Evolutionary conservation across 1,139 yeast species (phyloP), one percentile per base, ranked within the genome.

Genomic region (Trichomonascaceae sp.): DNA sequence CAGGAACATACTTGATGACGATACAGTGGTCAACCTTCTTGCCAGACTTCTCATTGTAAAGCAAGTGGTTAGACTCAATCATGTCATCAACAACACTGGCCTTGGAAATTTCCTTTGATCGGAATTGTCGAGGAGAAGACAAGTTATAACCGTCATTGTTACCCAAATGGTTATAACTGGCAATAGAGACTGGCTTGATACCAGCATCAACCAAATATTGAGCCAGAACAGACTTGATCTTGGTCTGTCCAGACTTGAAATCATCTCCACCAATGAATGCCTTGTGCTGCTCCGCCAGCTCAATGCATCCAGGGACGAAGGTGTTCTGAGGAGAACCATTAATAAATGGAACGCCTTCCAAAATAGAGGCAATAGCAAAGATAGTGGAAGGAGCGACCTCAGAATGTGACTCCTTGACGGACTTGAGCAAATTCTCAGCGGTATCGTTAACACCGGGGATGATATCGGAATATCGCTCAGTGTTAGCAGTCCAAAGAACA

Each of bases 311-410:
- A 45, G 97, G 97, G 57, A 89, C 96, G 75, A 91, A 90, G 49
- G 97, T 91, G 77, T 91, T 91, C 75, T 91, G 98, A 57, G 98
- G 98, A 43, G 97, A 89, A 50, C 98, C 98, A 68, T 91, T 91
- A 71, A 91, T 87, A 76, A 89, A 91, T 55, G 97, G 95, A 57
- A 84, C 82, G 49, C 82, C 79, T 70, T 91, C 97, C 68, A 91
- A 79, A 64, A 91, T 91, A 57, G 89, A 83, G 27, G 98, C 98
- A 63, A 89, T 88, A 7, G 97, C 97, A 67, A 91, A 91, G 58
- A 91, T 72, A 20, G 96, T 89, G 24, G 96, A 87, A 59, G 97
- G 97, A 49, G 96, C 81, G 61, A 91, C 81, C 75, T 91, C 97
- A 44, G 74, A 78, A 69, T 91, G 96, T 66, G 87, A 88, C 49